Evolutionary conservation across 495 filamentous ascomycete genomes (phyloP), one percentile per base, ranked within the genome.

Genomic region (Talaromyces ruber): DNA sequence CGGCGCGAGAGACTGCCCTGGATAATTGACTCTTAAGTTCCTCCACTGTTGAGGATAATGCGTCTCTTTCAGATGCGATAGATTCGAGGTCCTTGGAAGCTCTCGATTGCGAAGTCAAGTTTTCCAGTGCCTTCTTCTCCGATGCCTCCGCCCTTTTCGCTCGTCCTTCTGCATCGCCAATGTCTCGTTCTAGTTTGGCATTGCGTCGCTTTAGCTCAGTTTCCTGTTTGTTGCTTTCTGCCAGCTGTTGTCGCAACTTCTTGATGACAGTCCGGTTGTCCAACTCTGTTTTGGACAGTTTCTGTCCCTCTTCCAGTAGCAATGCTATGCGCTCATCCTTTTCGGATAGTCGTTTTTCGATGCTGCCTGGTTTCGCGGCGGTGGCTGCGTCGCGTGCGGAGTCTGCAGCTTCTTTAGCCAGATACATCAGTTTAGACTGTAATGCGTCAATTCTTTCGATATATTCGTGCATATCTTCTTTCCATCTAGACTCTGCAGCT

Each of bases 401-500:
- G 29, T 91, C 88, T 1, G 88, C 84, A 37, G 88, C 86, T 64
- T 92, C 88, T 59, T 86, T 87, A 2, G 92, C 86, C 4, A 98
- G 80, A 69, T 93, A 96, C 60, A 90, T 86, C 26, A 98, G 79
- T 68, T 97, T 97, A 6, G 90, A 84, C 70, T 97, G 89, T 9
- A 98, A 78, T 21, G 95, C 89, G 74, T 98, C 94, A 43, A 98
- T 96, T 3, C 90, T 86, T 73, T 97, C 94, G 12, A 93, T 83
- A 62, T 95, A 93, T 11, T 76, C 81, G 65, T 94, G 85, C 18
- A 88, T 80, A 69, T 97, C 92, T 67, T 92, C 89, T 61, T 91
- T 90, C 67, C 88, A 80, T 57, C 86, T 84, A 26, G 78, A 70
- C 52, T 89, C 83, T 3, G 82, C 75, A 25, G 79, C 79, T 57